Evolutionary conservation across 106 monocot species (phyloP).

Genomic region (Acanthochlamys bracteata): DNA sequence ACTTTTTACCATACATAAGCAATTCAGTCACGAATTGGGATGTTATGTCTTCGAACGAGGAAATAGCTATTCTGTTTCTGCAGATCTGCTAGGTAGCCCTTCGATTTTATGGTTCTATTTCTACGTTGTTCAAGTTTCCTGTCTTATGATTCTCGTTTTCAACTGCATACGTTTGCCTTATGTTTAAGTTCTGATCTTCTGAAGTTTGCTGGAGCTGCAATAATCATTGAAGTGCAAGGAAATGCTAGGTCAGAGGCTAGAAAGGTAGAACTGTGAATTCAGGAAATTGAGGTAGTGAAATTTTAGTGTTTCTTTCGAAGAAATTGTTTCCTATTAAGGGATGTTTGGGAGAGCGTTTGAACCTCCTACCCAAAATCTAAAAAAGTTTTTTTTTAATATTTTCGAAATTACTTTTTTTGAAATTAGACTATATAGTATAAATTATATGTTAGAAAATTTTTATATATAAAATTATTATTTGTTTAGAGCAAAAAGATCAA

Average conservation of each 20-base stretch:
- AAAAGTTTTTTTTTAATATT: too few relatives aligned
- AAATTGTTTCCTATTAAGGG: too few relatives aligned
- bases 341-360: too few relatives aligned
- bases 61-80: constrained; percentile 16
- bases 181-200: neutral
- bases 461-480: too few relatives aligned
- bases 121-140: neutral
- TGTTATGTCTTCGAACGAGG: constrained; percentile 10
- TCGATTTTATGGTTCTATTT: constrained; percentile 10
- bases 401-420: too few relatives aligned
- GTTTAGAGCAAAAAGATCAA: too few relatives aligned
- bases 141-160: neutral
- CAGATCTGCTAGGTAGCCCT: constrained; percentile 15
- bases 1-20: constrained; percentile 8
- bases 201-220: constrained; percentile 16
- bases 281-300: constrained; percentile 18
- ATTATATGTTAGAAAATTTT: too few relatives aligned
- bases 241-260: constrained; percentile 15
- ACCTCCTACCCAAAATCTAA: too few relatives aligned
- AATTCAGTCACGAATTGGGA: neutral
- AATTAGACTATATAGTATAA: too few relatives aligned
- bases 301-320: neutral
- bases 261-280: constrained; percentile 21
- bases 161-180: neutral
- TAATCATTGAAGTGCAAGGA: constrained; percentile 21